Evolutionary conservation across 2,329 filamentous ascomycete species (phyloP), one percentile per base, ranked within the genome.

Genomic region (Leptographium radiaticola): DNA sequence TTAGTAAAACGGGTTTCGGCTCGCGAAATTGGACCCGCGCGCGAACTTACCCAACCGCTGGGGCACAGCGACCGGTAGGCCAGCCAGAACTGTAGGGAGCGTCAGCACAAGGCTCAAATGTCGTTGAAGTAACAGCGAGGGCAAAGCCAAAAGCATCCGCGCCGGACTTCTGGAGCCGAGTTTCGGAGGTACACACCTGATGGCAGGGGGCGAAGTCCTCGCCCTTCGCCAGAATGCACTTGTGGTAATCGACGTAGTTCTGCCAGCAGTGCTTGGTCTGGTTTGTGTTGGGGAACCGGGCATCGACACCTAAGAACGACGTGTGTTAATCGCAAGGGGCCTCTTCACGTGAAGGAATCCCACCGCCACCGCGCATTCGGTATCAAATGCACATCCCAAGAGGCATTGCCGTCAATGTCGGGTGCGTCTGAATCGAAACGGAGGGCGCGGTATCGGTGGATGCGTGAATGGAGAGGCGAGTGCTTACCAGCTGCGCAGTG

Each of bases 201-300:
- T 84, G 86, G 86, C 91, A 97, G 62, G 91, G 91, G 65, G 87
- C 85, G 73, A 97, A 97, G 70, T 96, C 90, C 79, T 97, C 91
- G 74, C 91, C 91, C 83, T 97, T 97, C 75, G 90, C 91, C 70
- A 85, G 78, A 74, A 96, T 89, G 80, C 93, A 98, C 83, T 98
- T 98, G 84, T 98, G 88, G 81, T 98, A 97, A 75, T 98, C 93
- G 77, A 98, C 93, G 76, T 98, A 98, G 83, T 98, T 98, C 74
- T 98, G 94, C 93, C 93, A 98, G 88, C 93, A 98, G 83, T 98
- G 90, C 86, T 96, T 96, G 75, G 90, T 86, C 78, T 93, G 88
- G 79, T 98, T 98, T 79, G 83, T 77, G 80, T 98, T 95, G 68
- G 93, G 93, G 79, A 97, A 98, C 72, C 93, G 91, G 74, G 93